Evolutionary conservation across 225 moss, liverwort and hornwort species (phyloP).

Genomic region (Straminergon stramineum): DNA sequence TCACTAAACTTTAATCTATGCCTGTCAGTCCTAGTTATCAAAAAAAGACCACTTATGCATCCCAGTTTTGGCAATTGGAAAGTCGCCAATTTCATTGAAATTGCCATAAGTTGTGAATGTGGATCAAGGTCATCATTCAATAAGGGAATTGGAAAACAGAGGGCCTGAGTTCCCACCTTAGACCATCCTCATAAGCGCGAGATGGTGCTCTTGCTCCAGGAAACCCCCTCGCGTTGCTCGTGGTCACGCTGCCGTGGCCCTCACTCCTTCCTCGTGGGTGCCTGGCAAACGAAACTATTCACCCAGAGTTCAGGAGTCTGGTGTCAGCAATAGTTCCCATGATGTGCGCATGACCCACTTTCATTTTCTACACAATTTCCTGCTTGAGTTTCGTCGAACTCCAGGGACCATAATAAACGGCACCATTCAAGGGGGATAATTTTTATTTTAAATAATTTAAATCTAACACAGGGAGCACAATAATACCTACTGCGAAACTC

Average conservation of each 20-base stretch:
- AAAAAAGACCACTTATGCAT: neutral
- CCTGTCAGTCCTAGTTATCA: neutral
- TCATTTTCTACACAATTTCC: neutral
- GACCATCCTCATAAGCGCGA: neutral
- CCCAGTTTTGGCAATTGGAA: neutral
- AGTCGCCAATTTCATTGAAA: neutral
- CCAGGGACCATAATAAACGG: neutral
- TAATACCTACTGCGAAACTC: neutral
- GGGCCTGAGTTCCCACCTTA: neutral
- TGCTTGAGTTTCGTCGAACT: neutral
- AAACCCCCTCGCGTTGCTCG: neutral
- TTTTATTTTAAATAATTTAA: no score
- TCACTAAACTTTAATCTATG: no score
- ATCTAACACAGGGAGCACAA: neutral
- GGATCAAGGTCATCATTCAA: neutral
- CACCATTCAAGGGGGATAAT: neutral
- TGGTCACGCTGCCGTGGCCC: constrained; percentile 8
- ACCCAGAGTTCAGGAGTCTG: neutral
- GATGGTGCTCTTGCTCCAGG: neutral
- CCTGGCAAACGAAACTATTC: neutral
- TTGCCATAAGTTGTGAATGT: neutral
- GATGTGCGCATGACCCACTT: neutral
- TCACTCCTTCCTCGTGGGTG: neutral
- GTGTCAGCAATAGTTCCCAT: constrained; percentile 17
- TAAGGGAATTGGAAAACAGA: neutral